phyloP scores from a whole-genome alignment of 78 protist species.

The Thecamonas trahens region DNA sequence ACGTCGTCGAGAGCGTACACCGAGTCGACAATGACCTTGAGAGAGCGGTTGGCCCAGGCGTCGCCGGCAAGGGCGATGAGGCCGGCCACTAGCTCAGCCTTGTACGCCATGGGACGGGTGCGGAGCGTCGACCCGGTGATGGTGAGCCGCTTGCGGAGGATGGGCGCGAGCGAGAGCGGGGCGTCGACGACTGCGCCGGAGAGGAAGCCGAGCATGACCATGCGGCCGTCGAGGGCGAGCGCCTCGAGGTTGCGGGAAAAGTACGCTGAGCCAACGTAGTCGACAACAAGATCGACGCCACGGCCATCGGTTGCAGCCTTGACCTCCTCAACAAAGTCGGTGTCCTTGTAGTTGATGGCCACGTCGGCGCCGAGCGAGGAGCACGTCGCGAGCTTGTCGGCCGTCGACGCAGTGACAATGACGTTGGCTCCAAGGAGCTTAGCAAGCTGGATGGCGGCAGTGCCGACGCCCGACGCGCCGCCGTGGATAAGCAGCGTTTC shows the following conservation, averaged over 20 bases:
- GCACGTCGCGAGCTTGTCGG: neutral
- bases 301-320: neutral
- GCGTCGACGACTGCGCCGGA: neutral
- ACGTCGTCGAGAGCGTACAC: neutral
- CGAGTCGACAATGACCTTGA: neutral
- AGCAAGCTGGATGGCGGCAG: neutral
- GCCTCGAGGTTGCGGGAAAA: neutral
- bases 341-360: neutral
- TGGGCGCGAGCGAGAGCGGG: neutral
- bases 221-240: neutral
- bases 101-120: neutral
- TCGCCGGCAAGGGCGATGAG: neutral
- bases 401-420: neutral
- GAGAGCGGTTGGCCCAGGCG: neutral
- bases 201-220: conserved; percentile 3
- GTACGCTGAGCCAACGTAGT: conserved; percentile 6
- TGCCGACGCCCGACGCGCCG: conserved; percentile 6
- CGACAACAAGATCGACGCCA: conserved; percentile 1
- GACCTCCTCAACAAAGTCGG: neutral
- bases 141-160: conserved; percentile 11
- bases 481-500: conserved; percentile 1
- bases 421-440: neutral
- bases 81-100: neutral
- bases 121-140: conserved; percentile 7
- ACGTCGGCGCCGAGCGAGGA: neutral